phyloP scores from a whole-genome alignment of 768 basidiomycete genomes.

The Russula ochroleuca region DNA sequence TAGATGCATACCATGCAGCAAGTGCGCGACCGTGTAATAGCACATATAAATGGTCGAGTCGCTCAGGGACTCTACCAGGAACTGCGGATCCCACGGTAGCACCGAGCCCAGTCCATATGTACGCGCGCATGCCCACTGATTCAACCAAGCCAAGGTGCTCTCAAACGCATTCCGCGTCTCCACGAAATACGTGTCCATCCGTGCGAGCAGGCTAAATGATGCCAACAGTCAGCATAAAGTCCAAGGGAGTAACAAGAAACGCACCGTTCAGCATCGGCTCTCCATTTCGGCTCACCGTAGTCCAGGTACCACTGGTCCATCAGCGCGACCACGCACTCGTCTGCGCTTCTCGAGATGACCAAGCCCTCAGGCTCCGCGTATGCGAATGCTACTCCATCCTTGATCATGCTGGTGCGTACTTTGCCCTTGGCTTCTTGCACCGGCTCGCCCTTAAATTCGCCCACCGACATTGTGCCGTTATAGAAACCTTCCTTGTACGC shows the following conservation, averaged over 20 bases:
- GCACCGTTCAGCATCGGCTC: slow-evolving; percentile 75
- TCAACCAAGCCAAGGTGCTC: slow-evolving; percentile 89
- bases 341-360: slow-evolving; percentile 85
- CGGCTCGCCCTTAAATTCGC: slow-evolving; percentile 82
- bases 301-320: slow-evolving; percentile 99
- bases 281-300: slow-evolving; percentile 92
- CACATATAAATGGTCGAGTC: slow-evolving; percentile 99
- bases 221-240: slow-evolving; percentile 6
- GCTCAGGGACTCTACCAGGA: slow-evolving; percentile 93
- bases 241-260: slow-evolving; percentile 31
- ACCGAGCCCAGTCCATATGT: slow-evolving; percentile 94
- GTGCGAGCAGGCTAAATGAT: slow-evolving; percentile 57
- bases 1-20: slow-evolving; percentile 71
- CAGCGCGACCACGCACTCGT: slow-evolving; percentile 96
- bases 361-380: slow-evolving; percentile 95
- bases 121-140: slow-evolving; percentile 98
- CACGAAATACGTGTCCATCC: slow-evolving; percentile 86
- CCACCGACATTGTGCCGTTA: slow-evolving; percentile 83
- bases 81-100: slow-evolving; percentile 94
- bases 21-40: slow-evolving; percentile 92
- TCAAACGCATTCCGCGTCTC: slow-evolving; percentile 94
- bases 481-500: slow-evolving; percentile 99
- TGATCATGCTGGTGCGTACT: slow-evolving; percentile 81
- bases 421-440: slow-evolving; percentile 92
- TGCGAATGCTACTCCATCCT: slow-evolving; percentile 69